These are phyloP conservation scores for Chaetomium olivaceum DNA, from an alignment of 2,329 filamentous ascomycete genomes.

Conservation along the genomic window DNA sequence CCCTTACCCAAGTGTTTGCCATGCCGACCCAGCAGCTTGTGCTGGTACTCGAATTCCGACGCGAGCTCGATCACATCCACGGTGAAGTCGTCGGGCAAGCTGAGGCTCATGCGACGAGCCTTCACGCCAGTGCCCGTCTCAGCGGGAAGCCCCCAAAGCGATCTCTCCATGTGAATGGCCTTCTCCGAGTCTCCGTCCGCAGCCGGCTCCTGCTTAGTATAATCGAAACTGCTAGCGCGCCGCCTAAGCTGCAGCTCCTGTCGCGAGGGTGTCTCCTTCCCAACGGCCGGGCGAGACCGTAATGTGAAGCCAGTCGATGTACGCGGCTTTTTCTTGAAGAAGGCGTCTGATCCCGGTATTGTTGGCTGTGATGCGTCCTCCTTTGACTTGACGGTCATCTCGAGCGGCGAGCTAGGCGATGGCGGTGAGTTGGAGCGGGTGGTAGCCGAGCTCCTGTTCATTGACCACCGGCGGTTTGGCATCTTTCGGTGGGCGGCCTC, in stretches of 20 bases:
- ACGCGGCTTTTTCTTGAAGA: conserved; percentile 53
- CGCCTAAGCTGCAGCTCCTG: conserved; percentile 33
- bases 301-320: conserved; percentile 53
- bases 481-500: conserved; percentile 33
- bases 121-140: conserved; percentile 74
- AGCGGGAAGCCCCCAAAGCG: conserved; percentile 63
- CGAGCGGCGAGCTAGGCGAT: conserved; percentile 50
- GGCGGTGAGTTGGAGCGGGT: conserved; percentile 53
- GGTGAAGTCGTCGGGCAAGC: conserved; percentile 70
- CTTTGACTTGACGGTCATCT: conserved; percentile 41
- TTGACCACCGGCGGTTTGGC: conserved; percentile 47
- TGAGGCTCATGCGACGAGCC: conserved; percentile 73
- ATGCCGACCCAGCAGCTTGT: conserved; percentile 69
- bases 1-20: conserved; percentile 79
- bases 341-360: conserved; percentile 48
- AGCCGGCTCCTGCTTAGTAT: conserved; percentile 35
- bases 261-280: conserved; percentile 13
- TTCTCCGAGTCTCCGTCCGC: conserved; percentile 26
- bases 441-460: conserved; percentile 48
- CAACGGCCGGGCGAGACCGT: conserved; percentile 45
- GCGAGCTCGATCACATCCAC: conserved; percentile 70
- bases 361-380: conserved; percentile 33
- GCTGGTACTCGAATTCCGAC: conserved; percentile 69
- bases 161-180: conserved; percentile 45
- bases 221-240: conserved; percentile 55